These are phyloP conservation scores for Nakazawaea ishiwadae DNA, from an alignment of 805 yeast genomes.

Conservation along the genomic window DNA sequence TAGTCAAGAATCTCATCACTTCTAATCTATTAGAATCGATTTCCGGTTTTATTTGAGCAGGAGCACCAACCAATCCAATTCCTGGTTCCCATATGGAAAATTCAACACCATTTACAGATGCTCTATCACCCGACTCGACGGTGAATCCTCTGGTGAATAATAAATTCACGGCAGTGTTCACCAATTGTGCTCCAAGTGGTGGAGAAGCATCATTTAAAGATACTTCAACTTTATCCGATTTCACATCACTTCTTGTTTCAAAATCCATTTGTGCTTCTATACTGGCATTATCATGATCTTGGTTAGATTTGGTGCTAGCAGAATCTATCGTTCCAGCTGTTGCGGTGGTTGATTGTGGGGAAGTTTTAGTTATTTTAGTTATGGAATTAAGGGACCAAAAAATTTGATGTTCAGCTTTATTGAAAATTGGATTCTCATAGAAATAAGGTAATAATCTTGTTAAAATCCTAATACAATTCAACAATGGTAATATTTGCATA, in stretches of 20 bases:
- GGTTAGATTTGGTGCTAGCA: slow-evolving; percentile 17
- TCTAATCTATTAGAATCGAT: slow-evolving; percentile 66
- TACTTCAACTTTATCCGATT: slow-evolving; percentile 13
- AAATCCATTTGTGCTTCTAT: slow-evolving; percentile 16
- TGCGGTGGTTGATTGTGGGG: slow-evolving; percentile 16
- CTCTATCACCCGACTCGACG: slow-evolving; percentile 21
- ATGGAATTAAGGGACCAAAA: slow-evolving; percentile 38
- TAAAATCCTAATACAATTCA: slow-evolving; percentile 61
- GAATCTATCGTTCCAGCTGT: slow-evolving; percentile 20
- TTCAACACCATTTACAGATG: slow-evolving; percentile 25
- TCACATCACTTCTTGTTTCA: not conserved
- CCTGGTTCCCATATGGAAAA: slow-evolving; percentile 77
- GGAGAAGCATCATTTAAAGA: slow-evolving; percentile 13
- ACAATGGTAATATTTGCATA: slow-evolving; percentile 22
- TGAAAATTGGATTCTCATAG: slow-evolving; percentile 46
- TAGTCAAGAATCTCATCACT: slow-evolving; percentile 54
- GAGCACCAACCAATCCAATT: slow-evolving; percentile 42
- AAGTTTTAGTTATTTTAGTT: slow-evolving; percentile 12
- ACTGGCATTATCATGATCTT: slow-evolving; percentile 18
- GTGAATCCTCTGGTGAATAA: slow-evolving; percentile 58
- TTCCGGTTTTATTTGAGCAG: slow-evolving; percentile 25
- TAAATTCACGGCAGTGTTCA: slow-evolving; percentile 37
- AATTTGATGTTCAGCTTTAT: slow-evolving; percentile 27
- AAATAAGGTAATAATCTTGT: slow-evolving; percentile 63
- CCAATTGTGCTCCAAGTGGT: slow-evolving; percentile 34